phyloP scores from a whole-genome alignment of 2,329 filamentous ascomycete genomes.

The Blumeriella jaapii region DNA sequence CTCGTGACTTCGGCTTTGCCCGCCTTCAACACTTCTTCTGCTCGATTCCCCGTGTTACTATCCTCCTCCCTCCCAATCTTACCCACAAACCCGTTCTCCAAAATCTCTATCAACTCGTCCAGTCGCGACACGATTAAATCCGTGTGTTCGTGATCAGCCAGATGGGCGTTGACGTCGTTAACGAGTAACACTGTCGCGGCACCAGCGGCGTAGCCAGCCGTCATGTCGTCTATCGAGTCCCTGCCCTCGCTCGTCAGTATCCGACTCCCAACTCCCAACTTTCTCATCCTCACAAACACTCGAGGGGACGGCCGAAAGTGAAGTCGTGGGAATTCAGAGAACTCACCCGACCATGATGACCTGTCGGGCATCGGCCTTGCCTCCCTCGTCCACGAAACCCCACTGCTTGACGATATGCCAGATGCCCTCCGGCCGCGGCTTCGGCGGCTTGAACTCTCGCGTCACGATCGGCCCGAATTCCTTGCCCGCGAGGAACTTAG shows the following conservation, averaged over 20 bases:
- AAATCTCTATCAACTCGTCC: slow-evolving; percentile 63
- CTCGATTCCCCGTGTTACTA: slow-evolving; percentile 15
- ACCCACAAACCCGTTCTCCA: slow-evolving; percentile 65
- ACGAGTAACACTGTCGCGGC: slow-evolving; percentile 82
- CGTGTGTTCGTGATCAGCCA: slow-evolving; percentile 63
- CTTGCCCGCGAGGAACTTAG: slow-evolving; percentile 58
- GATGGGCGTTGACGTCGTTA: slow-evolving; percentile 65
- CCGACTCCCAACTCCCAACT: too few relatives aligned
- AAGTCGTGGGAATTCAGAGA: too few relatives aligned
- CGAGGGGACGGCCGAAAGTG: too few relatives aligned
- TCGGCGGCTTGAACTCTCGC: slow-evolving; percentile 68
- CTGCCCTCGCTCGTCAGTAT: too few relatives aligned
- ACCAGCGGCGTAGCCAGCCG: slow-evolving; percentile 69
- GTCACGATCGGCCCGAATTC: slow-evolving; percentile 73
- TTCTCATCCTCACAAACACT: too few relatives aligned
- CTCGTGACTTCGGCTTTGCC: slow-evolving; percentile 13
- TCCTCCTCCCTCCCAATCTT: slow-evolving; percentile 16
- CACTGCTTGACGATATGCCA: slow-evolving; percentile 72
- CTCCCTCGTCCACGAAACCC: slow-evolving; percentile 43
- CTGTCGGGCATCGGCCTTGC: slow-evolving; percentile 13
- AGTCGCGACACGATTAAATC: slow-evolving; percentile 61
- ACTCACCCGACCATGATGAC: slow-evolving; percentile 35
- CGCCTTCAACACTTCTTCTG: slow-evolving; percentile 13
- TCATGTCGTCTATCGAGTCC: slow-evolving; percentile 87
- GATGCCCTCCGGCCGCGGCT: slow-evolving; percentile 81